A percentile compares a stretch with the other conserved stretches of the same genome.
These are phyloP conservation scores for Laguncularia racemosa DNA, from an alignment of 345 rosid genomes.

Conservation along the genomic window DNA sequence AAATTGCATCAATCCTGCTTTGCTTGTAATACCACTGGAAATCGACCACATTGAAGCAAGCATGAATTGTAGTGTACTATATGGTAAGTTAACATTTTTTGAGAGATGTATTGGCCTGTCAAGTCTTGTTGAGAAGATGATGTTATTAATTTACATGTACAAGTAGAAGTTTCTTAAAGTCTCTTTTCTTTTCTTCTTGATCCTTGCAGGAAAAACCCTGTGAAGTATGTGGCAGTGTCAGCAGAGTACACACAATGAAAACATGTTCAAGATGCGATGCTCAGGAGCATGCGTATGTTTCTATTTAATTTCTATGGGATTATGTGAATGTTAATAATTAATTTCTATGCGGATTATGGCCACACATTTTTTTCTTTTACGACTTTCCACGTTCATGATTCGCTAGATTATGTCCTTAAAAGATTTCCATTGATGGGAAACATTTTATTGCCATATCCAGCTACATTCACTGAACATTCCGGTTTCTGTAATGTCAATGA, in stretches of 20 bases:
- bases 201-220: slow-evolving; percentile 26
- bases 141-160: background rate
- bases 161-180: background rate
- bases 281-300: slow-evolving; percentile 43
- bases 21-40: no score
- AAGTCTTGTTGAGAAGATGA: no score
- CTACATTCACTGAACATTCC: no score
- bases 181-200: background rate
- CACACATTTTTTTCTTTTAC: no score
- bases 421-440: no score
- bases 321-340: background rate
- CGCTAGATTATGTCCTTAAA: no score
- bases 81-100: background rate
- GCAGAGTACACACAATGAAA: slow-evolving; percentile 14
- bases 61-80: background rate
- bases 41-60: no score
- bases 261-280: slow-evolving; percentile 37
- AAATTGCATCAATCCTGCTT: no score
- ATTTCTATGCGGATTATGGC: slow-evolving; percentile 4
- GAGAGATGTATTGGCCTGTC: no score
- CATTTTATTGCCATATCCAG: no score
- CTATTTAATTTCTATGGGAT: slow-evolving; percentile 3
- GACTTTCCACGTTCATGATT: no score
- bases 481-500: no score
- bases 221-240: slow-evolving; percentile 37